Base-by-base conservation (phyloP, 768 basidiomycete species). In the Tephrocybe rancida region DNA sequence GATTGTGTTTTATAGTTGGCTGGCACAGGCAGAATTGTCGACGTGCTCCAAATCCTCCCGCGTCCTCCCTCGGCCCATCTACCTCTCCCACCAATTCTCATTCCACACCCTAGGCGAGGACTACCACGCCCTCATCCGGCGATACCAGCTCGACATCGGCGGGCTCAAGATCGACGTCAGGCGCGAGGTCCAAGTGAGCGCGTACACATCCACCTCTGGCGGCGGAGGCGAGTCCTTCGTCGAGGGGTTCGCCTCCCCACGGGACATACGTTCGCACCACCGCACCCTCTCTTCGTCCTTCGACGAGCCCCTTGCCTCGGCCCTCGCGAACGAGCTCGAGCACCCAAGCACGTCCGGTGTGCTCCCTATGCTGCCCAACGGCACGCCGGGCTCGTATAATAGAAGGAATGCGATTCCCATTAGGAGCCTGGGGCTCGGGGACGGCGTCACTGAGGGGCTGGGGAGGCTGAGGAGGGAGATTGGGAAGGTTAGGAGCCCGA, bases 341-440 rank as follows among this genome's bases (percentile, higher is more conserved):
- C 74, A 81, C 50, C 67, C 76, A 21, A 72, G 65, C 16, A 63
- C 72, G 18, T 66, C 70, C 27, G 72, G 75, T 0, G 77, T 83
- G 27, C 77, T 94, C 1, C 93, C 93, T 0, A 90, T 91, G 83
- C 77, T 88, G 32, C 92, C 92, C 0, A 95, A 95, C 58, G 91
- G 90, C 16, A 65, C 64, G 4, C 69, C 75, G 1, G 68, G 74
- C 13, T 60, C 72, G 3, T 74, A 79, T n/a, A n/a, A n/a, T n/a
- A n/a, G n/a, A 50, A 68, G 74, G 18, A 76, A 75, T 45, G 69
- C 84, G 4, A 85, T 88, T 6, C 84, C 85, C 1, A 85, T 87
- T 13, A 37, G 35, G 35, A 37, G 35, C 21, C 73, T 83, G 5
- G 75, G 73, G 13, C 73, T 82, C 6, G 80, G 77, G 1, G 80